Percentiles rank a stretch among this genome's conserved stretches.
phyloP scores from a whole-genome alignment of 441 rosid species.

The Francoa sonchifolia region DNA sequence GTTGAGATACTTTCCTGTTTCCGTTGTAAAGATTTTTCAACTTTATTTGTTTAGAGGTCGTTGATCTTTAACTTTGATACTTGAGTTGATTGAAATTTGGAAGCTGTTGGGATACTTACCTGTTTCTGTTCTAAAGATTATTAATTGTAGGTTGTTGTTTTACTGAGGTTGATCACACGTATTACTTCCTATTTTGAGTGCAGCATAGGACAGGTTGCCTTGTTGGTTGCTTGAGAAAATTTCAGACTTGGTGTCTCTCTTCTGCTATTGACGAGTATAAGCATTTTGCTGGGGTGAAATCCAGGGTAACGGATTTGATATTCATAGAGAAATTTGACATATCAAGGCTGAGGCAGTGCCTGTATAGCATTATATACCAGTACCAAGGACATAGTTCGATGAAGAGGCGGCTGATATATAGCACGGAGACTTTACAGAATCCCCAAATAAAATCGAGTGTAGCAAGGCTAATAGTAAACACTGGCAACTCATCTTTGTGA shows the following conservation, averaged over 20 bases:
- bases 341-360: slow-evolving; percentile 40
- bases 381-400: slow-evolving; percentile 73
- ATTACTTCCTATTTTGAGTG: slow-evolving; percentile 10
- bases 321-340: slow-evolving; percentile 59
- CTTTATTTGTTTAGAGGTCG: too few species aligned
- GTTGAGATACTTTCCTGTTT: too few species aligned
- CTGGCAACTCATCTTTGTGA: too few species aligned
- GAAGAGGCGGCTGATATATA: slow-evolving; percentile 61
- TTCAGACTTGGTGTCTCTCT: slow-evolving; percentile 77
- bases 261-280: slow-evolving; percentile 70
- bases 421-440: slow-evolving; percentile 42
- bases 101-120: too few species aligned
- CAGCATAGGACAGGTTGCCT: slow-evolving; percentile 95
- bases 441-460: slow-evolving; percentile 29
- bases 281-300: slow-evolving; percentile 55
- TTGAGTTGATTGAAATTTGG: too few species aligned
- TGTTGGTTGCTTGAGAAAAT: slow-evolving; percentile 82
- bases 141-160: too few species aligned
- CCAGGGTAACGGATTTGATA: slow-evolving; percentile 40
- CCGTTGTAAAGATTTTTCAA: too few species aligned
- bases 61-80: too few species aligned
- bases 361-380: slow-evolving; percentile 59
- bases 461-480: too few species aligned
- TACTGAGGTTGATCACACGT: too few species aligned
- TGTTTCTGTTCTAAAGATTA: too few species aligned